Base-by-base conservation (phyloP, 495 filamentous ascomycete genomes). In the Ascobolus immersus region DNA sequence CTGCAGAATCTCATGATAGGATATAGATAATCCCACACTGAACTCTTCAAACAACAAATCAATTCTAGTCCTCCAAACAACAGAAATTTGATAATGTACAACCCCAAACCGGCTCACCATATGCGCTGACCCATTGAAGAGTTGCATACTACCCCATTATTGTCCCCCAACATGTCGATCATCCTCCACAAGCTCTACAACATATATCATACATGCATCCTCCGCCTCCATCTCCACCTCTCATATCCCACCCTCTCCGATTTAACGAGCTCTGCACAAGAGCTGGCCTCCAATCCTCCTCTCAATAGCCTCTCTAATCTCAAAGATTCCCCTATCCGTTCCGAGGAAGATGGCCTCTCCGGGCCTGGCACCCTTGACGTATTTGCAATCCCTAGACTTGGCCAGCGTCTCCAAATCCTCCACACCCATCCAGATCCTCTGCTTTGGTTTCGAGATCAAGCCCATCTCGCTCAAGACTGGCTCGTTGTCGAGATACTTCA, bases 401-500 rank as follows among this genome's bases (percentile, higher is more conserved):
- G 71, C 56, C 4, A 96, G 54, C 21, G 52, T 49, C 15, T 60
- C 60, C 26, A 94, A 49, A 8, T 63, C 64, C 28, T 51, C 35
- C 14, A 70, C 52, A 28, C 66, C 57, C 43, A 82, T 62, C 44
- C 59, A 70, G 33, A 90, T 58, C 43, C 67, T 53, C 44, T 73
- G 64, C 47, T 62, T 90, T 7, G 82, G 78, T 49, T 73, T 86
- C 44, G 65, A 72, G 28, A 90, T 57, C 55, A 80, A 53, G 19
- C 43, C 42, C 52, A 91, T 63, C 44, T 68, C 59, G 21, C 61
- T 62, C 36, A 96, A 47, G 32, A 96, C 86, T 2, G 89, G 77
- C 49, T 76, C 57, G 47, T 77, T 77, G 45, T 80, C 69, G 65
- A 65, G 80, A 59, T 96, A 96, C 58, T 94, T 94, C 44, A 94